phyloP scores from a whole-genome alignment of 331 rosid species.

The Acacia pycnantha region DNA sequence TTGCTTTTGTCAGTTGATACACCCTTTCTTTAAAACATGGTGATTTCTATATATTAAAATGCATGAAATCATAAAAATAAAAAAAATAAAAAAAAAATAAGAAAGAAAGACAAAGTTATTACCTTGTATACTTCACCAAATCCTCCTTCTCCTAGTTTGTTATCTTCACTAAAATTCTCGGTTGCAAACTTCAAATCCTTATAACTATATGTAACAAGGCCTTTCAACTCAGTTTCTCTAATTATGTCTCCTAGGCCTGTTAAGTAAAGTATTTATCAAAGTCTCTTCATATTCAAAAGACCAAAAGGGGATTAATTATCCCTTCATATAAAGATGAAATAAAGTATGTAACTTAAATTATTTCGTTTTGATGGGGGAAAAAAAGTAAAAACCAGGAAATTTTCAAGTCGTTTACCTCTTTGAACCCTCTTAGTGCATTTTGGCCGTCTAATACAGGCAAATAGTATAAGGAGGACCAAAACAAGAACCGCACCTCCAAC shows the following conservation, averaged over 20 bases:
- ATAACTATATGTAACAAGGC: neutral
- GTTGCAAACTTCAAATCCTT: neutral
- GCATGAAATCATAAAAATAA: neutral
- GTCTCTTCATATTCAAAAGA: neutral
- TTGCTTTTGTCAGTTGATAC: too few species aligned
- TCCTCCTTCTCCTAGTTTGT: constrained; percentile 1
- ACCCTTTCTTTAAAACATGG: too few species aligned
- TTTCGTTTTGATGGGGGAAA: neutral
- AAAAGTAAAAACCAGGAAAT: neutral
- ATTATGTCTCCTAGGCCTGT: neutral
- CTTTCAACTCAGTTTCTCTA: neutral
- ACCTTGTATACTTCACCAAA: neutral
- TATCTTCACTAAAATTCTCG: neutral
- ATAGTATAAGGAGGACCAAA: neutral
- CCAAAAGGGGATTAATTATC: neutral
- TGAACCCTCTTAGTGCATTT: neutral
- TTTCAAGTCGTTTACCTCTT: neutral
- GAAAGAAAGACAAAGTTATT: too few species aligned
- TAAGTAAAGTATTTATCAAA: neutral
- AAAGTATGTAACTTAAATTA: neutral
- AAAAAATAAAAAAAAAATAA: too few species aligned
- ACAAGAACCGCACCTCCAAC: neutral
- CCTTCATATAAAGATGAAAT: neutral
- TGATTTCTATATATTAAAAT: neutral
- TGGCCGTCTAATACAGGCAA: neutral